phyloP scores from a whole-genome alignment of 2,329 filamentous ascomycete species.

The Pseudogymnoascus verrucosus region DNA sequence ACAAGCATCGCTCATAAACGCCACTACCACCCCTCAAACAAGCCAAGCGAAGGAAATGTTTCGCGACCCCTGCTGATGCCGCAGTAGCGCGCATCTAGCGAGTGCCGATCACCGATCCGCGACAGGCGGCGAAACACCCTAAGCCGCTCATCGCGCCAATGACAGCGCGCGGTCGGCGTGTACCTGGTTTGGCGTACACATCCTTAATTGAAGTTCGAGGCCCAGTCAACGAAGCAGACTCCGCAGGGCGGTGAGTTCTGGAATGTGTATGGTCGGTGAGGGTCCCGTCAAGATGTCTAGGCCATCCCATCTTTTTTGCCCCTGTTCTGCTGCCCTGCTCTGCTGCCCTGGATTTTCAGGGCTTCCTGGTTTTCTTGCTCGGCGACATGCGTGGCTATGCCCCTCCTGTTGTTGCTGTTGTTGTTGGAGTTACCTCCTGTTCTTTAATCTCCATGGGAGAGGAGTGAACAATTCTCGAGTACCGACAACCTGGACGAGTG shows the following conservation, averaged over 20 bases:
- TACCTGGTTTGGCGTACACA: background rate
- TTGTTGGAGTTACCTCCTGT: background rate
- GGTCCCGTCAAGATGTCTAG: background rate
- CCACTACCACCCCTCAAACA: background rate
- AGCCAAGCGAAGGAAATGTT: background rate
- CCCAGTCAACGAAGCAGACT: background rate
- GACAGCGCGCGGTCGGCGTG: background rate
- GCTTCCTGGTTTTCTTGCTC: background rate
- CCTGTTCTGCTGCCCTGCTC: too few species aligned
- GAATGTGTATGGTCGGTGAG: background rate
- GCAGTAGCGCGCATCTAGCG: background rate
- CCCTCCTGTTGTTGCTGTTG: background rate
- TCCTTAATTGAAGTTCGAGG: conserved; percentile 6
- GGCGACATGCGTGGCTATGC: background rate
- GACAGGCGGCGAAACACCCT: conserved; percentile 1
- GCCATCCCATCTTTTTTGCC: background rate
- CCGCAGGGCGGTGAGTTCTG: background rate
- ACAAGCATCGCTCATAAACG: background rate
- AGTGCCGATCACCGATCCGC: background rate
- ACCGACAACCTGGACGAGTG: background rate
- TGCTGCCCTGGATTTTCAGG: background rate
- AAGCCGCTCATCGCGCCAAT: background rate
- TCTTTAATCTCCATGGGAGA: background rate
- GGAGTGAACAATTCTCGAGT: background rate
- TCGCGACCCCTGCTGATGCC: conserved; percentile 1